phyloP scores from a whole-genome alignment of 2,329 filamentous ascomycete species.

The Cladorrhinum sp. region DNA sequence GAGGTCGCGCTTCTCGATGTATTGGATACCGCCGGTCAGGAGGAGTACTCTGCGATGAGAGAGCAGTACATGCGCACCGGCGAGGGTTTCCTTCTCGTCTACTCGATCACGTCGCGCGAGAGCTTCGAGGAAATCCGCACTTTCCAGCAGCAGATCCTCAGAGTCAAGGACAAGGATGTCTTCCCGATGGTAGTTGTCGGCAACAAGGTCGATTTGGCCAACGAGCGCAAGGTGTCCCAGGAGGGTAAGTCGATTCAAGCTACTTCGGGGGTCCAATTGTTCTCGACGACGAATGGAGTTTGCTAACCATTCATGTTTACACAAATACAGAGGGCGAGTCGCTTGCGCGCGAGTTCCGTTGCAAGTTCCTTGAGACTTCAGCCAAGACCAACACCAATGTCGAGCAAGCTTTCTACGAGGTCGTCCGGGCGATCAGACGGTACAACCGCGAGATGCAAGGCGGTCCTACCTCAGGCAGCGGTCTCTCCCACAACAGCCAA shows the following conservation, averaged over 20 bases:
- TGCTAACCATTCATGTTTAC: constrained; percentile 18
- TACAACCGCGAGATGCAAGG: constrained; percentile 99
- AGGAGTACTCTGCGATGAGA: constrained; percentile 98
- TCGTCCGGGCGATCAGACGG: constrained; percentile 94
- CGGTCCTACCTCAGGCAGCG: constrained; percentile 70
- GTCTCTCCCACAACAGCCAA: constrained; percentile 58
- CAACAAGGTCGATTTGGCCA: constrained; percentile 98
- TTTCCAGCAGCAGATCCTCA: constrained; percentile 96
- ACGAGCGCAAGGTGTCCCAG: constrained; percentile 84
- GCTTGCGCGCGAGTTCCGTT: constrained; percentile 81
- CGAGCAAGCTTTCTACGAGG: constrained; percentile 97
- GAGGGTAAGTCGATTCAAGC: constrained; percentile 65
- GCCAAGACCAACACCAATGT: constrained; percentile 98
- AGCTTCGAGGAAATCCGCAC: constrained; percentile 98
- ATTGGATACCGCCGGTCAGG: constrained; percentile 95
- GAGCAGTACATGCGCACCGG: constrained; percentile 99
- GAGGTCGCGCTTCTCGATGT: constrained; percentile 97
- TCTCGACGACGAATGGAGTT: constrained; percentile 8
- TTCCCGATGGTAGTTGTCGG: constrained; percentile 99
- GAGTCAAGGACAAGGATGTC: constrained; percentile 99
- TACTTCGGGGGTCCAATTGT: too few species aligned
- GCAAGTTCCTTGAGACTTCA: constrained; percentile 99
- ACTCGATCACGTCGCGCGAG: constrained; percentile 96
- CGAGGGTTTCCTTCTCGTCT: constrained; percentile 95
- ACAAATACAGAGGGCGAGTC: constrained; percentile 83